A percentile compares a stretch with the other conserved stretches of the same genome.
These are phyloP conservation scores for Aspergillus bertholletiae DNA, from an alignment of 495 filamentous ascomycete species.

Conservation along the genomic window DNA sequence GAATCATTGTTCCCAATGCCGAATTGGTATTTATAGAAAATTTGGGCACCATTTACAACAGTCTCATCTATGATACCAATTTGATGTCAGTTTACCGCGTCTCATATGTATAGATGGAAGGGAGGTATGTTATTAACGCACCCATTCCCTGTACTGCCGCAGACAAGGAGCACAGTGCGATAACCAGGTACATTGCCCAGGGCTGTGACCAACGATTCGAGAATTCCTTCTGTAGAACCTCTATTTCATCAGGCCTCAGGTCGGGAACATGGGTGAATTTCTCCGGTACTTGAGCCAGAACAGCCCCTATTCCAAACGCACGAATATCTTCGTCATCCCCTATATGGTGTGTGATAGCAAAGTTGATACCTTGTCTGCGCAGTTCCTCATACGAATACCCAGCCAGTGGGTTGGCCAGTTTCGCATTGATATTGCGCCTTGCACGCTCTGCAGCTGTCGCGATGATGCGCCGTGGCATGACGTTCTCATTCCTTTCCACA, in stretches of 20 bases:
- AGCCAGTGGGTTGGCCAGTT: constrained; percentile 68
- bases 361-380: constrained; percentile 58
- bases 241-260: constrained; percentile 53
- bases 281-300: constrained; percentile 59
- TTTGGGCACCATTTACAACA: constrained; percentile 75
- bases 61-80: constrained; percentile 58
- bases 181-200: constrained; percentile 63
- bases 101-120: not conserved
- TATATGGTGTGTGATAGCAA: constrained; percentile 60
- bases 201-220: constrained; percentile 73
- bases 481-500: constrained; percentile 11
- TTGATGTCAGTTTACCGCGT: not conserved
- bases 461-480: constrained; percentile 23
- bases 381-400: constrained; percentile 59
- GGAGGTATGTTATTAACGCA: not conserved
- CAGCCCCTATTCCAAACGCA: constrained; percentile 69
- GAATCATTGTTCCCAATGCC: constrained; percentile 21
- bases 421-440: constrained; percentile 52
- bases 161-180: constrained; percentile 22
- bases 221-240: constrained; percentile 59
- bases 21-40: constrained; percentile 67
- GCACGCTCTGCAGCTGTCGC: constrained; percentile 47
- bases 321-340: constrained; percentile 59
- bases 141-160: constrained; percentile 49
- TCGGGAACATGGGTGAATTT: constrained; percentile 51